A percentile compares a stretch with the other conserved stretches of the same genome.
Conservation (phyloP, 164 flowering plant genomes). For the Echeveria elegans region DNA sequence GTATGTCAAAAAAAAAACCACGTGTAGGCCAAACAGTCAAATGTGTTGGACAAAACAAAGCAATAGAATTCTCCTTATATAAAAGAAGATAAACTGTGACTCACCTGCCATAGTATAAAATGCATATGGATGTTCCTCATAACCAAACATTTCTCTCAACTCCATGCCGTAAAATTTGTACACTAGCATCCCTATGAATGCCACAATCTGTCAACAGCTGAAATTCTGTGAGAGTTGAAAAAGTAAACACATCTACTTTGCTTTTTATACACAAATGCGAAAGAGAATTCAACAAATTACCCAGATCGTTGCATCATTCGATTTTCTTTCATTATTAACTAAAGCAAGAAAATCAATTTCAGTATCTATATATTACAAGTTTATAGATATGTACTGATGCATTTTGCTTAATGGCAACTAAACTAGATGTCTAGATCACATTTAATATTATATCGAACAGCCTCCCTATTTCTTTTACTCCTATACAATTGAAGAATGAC, state of each 20-base stretch:
- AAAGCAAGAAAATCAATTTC: neutral
- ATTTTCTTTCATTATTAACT: neutral
- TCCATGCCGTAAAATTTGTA: conserved; percentile 96
- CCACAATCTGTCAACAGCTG: conserved; percentile 54
- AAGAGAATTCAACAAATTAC: too few species aligned
- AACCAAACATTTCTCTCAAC: conserved; percentile 96
- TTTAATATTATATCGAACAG: neutral
- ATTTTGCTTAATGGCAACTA: neutral
- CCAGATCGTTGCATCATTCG: too few species aligned
- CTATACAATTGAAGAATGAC: neutral
- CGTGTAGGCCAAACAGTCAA: neutral
- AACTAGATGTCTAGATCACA: neutral
- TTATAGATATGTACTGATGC: neutral
- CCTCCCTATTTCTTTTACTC: neutral
- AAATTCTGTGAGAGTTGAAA: neutral
- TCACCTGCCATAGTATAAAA: conserved; percentile 93
- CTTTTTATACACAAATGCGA: neutral
- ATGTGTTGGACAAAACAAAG: neutral
- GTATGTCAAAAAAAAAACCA: neutral
- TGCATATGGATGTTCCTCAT: conserved; percentile 94
- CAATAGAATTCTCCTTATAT: neutral
- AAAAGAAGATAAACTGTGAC: conserved; percentile 9
- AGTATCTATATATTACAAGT: neutral
- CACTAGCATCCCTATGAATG: conserved; percentile 80
- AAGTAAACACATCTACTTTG: neutral